Evolutionary conservation across 306 rosid genomes (phyloP), one percentile per base, ranked within the genome.

Genomic region (Vigna nakashimae): DNA sequence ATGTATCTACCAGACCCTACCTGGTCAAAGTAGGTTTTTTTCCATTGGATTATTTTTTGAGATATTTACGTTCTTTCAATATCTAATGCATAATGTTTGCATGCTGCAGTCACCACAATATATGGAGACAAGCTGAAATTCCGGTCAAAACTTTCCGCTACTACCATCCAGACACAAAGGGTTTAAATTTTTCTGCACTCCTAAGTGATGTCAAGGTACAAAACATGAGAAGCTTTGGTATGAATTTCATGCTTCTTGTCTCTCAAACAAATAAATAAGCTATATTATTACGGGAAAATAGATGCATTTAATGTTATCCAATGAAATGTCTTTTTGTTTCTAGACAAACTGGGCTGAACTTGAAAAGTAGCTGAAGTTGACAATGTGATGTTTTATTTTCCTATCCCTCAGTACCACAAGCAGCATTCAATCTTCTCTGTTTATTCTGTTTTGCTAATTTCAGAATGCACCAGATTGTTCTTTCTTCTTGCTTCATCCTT

Each of bases 401-500:
- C 14, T 15, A 81, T 70, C 14, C 69, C 42, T 10, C 14, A 18
- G 9, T 6, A 15, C 24, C 56, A 58, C 38, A 56, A 74, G 14
- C 26, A 62, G 10, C 42, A 28, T 71, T 55, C 32, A n/a, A 64
- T 56, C 65, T 52, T 72, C 20, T 49, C 12, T 32, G 65, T 53
- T 77, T 49, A 0, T 48, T 66, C 50, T 48, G 43, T 74, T 12
- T 55, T 76, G 45, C 63, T 58, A 59, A 78, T 57, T 59, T 73
- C 67, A 91, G 98, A 93, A 88, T 82, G 98, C 97, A 81, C 97
- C 97, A 59, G 84, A 87, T 63, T 84, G 90, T 67, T 93, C 93
- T 48, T 89, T 93, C 87, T 91, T 93, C 83, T 88, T 91, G 73
- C 94, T 93, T 75, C 98, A 91, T 84, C 96, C 94, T 7, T 93